Conservation (phyloP, 192 early-diverging fungal species). For the Phycomyces blakesleeanus region DNA sequence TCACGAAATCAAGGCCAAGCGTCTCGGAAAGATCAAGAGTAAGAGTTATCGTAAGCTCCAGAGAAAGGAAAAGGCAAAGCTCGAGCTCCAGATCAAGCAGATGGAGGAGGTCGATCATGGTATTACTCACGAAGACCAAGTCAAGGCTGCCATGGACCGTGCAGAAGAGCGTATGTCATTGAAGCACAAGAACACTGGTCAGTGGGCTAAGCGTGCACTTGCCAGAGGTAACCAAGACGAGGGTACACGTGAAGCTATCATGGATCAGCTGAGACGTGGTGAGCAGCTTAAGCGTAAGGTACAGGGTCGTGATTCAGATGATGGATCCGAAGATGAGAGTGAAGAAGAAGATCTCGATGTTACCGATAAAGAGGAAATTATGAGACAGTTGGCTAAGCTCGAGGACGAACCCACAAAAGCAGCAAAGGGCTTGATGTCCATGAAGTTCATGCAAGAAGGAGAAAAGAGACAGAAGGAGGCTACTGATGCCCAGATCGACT, state of each 20-base stretch:
- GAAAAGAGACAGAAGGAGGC: slow-evolving; percentile 54
- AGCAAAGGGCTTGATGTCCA: slow-evolving; percentile 81
- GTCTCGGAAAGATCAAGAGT: slow-evolving; percentile 96
- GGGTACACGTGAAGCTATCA: slow-evolving; percentile 71
- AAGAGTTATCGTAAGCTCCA: slow-evolving; percentile 89
- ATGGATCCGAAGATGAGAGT: slow-evolving; percentile 33
- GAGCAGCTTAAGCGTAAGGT: slow-evolving; percentile 82
- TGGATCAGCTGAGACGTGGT: slow-evolving; percentile 78
- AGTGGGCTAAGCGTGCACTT: slow-evolving; percentile 91
- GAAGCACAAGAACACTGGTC: slow-evolving; percentile 91
- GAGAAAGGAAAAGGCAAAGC: slow-evolving; percentile 71
- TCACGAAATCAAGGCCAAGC: slow-evolving; percentile 85
- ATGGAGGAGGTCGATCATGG: slow-evolving; percentile 66
- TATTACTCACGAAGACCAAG: slow-evolving; percentile 56
- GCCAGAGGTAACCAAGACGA: slow-evolving; percentile 54
- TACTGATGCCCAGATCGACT: slow-evolving; percentile 38
- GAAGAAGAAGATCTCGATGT: slow-evolving; percentile 42
- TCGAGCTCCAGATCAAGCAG: slow-evolving; percentile 46
- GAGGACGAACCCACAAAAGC: slow-evolving; percentile 44
- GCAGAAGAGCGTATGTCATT: slow-evolving; percentile 91
- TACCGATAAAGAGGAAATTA: slow-evolving; percentile 26
- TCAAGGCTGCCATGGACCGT: slow-evolving; percentile 72
- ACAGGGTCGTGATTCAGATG: slow-evolving; percentile 51
- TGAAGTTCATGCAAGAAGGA: slow-evolving; percentile 97
- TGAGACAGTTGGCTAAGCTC: slow-evolving; percentile 44